Evolutionary conservation across 768 basidiomycete species (phyloP), one percentile per base, ranked within the genome.

Genomic region (Porpolomopsis calyptriformis): DNA sequence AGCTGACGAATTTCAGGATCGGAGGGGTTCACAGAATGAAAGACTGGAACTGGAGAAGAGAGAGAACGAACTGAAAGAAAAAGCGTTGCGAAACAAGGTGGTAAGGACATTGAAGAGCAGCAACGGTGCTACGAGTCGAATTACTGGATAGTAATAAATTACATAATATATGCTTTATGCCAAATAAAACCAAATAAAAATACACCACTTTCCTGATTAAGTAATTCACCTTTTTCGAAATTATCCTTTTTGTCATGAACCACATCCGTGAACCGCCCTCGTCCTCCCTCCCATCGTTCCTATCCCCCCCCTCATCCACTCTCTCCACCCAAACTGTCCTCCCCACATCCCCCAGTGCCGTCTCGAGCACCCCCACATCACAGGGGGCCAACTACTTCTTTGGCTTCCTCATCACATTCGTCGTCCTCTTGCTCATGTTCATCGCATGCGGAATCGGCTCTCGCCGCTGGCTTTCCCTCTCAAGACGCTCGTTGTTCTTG

Each of bases 11-110:
- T 38, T 19, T 37, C 23, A 46, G 29, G 38, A 24, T 33, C 25
- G 11, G 37, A 61, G 55, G 39, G 35, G 40, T 11, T 43, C 26
- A 10, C 57, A 52, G 26, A 36, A 41, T 9, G 47, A 47, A 20
- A 66, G 55, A 44, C 56, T 57, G 19, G 85, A 85, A 27, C 65
- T 90, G 37, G 76, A 78, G 54, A 75, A 67, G 52, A 63, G 82
- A 47, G 87, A 90, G 57, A 87, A 74, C 51, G 87, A 90, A 56
- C 58, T 89, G 49, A 89, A 87, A 59, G 87, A 90, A 54, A 77
- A 67, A 58, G 85, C 86, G 11, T 60, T 90, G 58, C 74, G 87
- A 56, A 88, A 89, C 57, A 90, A 90, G 58, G 87, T 90, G 38
- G 70, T 80, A 44, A 70, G 81, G 57, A 83, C 81, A 24, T 69